Base-by-base conservation (phyloP, 768 basidiomycete genomes). In the Favolaschia claudopus region DNA sequence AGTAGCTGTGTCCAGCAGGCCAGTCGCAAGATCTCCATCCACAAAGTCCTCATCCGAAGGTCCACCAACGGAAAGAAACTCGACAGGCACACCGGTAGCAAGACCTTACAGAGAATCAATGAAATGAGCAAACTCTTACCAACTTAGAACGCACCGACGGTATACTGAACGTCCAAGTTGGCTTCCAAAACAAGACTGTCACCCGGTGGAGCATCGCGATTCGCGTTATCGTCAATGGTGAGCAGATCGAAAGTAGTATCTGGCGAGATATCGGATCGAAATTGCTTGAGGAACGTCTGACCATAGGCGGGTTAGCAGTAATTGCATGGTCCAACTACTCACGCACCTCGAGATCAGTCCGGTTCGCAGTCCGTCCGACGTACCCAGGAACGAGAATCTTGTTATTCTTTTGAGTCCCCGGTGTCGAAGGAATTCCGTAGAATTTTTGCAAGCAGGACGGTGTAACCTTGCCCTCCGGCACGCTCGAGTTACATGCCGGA, bases 391-490 rank as follows among this genome's bases (percentile, higher is more conserved):
- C 54, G 24, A 55, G 31, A 32, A 55, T 43, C 10, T 22, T 28
- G 27, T 55, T 55, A 44, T 37, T 39, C 24, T 31, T 28, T 29
- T 55, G 42, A 4, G 53, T 46, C 3, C 42, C 53, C 5, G 54
- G 54, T n/a, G 42, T 27, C 34, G 42, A 7, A n/a, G 52, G 50
- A 24, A 51, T 51, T 15, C 50, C 50, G 38, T 51, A 51, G 25
- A 51, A 37, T 15, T 36, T 14, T 39, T 55, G 54, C 25, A 55
- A 31, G 34, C 54, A 55, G 15, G 54, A 22, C 5, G 54, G 54
- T 19, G 54, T 55, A 7, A 55, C 47, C 17, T n/a, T 17, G 27
- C 36, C 43, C 17, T 14, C 27, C 25, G 40, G 13, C 9, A n/a
- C 17, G 27, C 13, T 22, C 17, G 34, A 27, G n/a, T 45, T 17